These are phyloP conservation scores for Verticillium zaregamsianum DNA, from an alignment of 2,329 filamentous ascomycete genomes.

Conservation along the genomic window DNA sequence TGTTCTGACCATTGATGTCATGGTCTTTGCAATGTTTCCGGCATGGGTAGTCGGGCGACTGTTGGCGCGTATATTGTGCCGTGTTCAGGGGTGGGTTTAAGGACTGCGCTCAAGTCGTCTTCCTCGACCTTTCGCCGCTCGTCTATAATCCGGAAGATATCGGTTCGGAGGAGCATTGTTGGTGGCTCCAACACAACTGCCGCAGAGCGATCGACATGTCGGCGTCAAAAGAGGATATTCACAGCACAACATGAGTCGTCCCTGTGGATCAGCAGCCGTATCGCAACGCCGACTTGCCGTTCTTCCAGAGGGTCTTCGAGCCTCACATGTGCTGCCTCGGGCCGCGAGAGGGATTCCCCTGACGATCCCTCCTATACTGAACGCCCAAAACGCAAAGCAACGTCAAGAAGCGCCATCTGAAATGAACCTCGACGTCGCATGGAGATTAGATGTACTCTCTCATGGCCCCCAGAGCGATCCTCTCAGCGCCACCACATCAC, in stretches of 20 bases:
- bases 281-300: background rate
- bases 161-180: background rate
- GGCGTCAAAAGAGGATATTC: background rate
- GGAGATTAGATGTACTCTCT: background rate
- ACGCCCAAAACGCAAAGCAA: background rate
- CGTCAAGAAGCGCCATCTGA: background rate
- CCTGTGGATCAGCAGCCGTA: background rate
- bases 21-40: too few relatives aligned
- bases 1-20: too few relatives aligned
- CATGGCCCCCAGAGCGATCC: background rate
- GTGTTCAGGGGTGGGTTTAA: background rate
- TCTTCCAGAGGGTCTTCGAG: background rate
- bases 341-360: background rate
- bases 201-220: background rate
- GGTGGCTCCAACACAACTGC: background rate
- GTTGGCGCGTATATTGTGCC: too few relatives aligned
- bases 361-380: background rate
- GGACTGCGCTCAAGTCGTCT: background rate
- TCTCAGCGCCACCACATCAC: background rate
- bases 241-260: background rate
- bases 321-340: background rate
- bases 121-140: background rate
- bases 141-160: background rate
- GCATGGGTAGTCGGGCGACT: too few relatives aligned
- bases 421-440: background rate